Evolutionary conservation across 2,329 filamentous ascomycete genomes (phyloP), one percentile per base, ranked within the genome.

Genomic region (Chaetomium sp.): DNA sequence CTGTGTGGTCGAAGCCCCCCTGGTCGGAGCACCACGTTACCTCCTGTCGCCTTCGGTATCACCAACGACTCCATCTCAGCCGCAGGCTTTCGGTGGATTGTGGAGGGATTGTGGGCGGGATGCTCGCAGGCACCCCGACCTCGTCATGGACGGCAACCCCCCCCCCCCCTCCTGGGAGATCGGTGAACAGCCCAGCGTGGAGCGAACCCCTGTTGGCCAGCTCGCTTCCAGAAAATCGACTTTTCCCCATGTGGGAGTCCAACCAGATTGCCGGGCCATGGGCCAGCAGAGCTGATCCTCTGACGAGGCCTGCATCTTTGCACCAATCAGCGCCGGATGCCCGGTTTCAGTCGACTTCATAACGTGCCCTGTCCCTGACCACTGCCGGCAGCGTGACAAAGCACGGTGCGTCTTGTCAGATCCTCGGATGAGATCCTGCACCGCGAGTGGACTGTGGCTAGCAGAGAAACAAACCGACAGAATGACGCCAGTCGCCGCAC

Each of bases 191-290:
- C 10, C 19, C 21, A n/a, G 29, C 49, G 62, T 29, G 61, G 50
- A 35, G 10, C n/a, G 53, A 51, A 42, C 35, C 65, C 60, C 51
- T 66, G 61, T 42, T 57, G 10, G 10, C 33, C 9, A 62, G 33
- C 64, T 69, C 66, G 70, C 65, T 70, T 71, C 68, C 67, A 69
- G 67, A 69, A 68, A 67, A 29, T 60, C 45, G 64, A 45, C 29
- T 56, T 65, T 65, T 60, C 55, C 64, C 67, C 64, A 68, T 66
- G 54, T 65, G 57, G 64, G 58, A 65, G 56, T 56, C 64, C 67
- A 70, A 66, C 69, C 69, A 71, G 58, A 69, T 61, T 70, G 66
- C 62, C 66, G 70, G 70, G 70, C 68, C 70, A 60, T 64, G 65
- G 66, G 54, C 6, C 29, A 57, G 16, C 38, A 59, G 29, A 55